phyloP scores from a whole-genome alignment of 371 early-diverging fungal species.

The Circinella umbellata region DNA sequence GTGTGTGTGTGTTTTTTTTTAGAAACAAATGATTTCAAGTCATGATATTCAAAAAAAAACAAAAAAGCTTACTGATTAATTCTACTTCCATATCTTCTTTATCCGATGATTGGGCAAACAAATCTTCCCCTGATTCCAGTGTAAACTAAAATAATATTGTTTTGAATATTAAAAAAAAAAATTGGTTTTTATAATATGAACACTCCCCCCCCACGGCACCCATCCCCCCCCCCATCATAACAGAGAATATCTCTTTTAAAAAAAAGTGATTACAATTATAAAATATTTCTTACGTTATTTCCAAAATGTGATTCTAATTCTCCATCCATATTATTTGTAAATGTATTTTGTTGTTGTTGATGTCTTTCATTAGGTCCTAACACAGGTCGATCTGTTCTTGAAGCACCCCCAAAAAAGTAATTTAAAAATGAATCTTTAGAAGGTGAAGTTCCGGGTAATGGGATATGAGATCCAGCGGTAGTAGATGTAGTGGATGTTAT shows the following conservation, averaged over 20 bases:
- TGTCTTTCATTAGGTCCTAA: slow-evolving; percentile 11
- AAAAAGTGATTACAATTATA: too few relatives aligned
- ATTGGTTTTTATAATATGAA: too few relatives aligned
- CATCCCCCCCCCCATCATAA: too few relatives aligned
- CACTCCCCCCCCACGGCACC: too few relatives aligned
- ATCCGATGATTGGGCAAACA: slow-evolving; percentile 44
- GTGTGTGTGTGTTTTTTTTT: background rate
- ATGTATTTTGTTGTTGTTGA: background rate
- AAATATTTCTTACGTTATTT: background rate
- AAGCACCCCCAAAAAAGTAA: slow-evolving; percentile 72
- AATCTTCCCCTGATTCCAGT: slow-evolving; percentile 10
- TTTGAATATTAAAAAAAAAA: too few relatives aligned
- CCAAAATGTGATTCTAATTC: slow-evolving; percentile 15
- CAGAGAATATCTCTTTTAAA: too few relatives aligned
- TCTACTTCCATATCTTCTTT: slow-evolving; percentile 84
- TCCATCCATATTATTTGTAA: slow-evolving; percentile 7
- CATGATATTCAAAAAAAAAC: background rate
- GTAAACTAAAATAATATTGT: slow-evolving; percentile 7
- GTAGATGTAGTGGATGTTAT: slow-evolving; percentile 4
- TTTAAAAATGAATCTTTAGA: slow-evolving; percentile 55
- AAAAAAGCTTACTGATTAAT: slow-evolving; percentile 68
- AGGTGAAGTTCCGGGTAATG: slow-evolving; percentile 16
- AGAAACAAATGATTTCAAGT: too few relatives aligned
- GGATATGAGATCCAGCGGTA: background rate
- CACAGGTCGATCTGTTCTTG: slow-evolving; percentile 19